Evolutionary conservation across 192 early-diverging fungal genomes (phyloP), one percentile per base, ranked within the genome.

Genomic region (Coemansia umbellata): DNA sequence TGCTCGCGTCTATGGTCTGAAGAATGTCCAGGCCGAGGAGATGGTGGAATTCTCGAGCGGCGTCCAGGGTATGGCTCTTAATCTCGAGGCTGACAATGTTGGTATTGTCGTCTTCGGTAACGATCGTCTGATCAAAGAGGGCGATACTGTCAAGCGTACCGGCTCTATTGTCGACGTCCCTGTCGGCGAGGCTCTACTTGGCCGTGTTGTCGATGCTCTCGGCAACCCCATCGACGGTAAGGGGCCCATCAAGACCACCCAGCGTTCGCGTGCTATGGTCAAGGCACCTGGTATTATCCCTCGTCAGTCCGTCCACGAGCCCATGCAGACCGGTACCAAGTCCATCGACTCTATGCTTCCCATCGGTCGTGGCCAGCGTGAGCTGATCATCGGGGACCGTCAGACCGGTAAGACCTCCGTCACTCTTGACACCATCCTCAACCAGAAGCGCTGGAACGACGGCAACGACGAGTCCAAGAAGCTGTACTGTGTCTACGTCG

Each of bases 51-150:
- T 99, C 85, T 96, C 94, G 66, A 94, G 92, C 78, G 97, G 97
- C 76, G 78, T 99, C 53, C 78, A 97, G 94, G 96, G 96, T 73
- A 95, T 95, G 93, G 94, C 96, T 47, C 88, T 99, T 60, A 99
- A 99, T 85, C 89, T 99, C 84, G 96, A 99, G 79, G 82, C 94
- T 31, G 96, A 99, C 83, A 97, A 99, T 80, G 96, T 99, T 79
- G 96, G 96, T 97, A 90, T 99, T 83, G 96, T 99, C 82, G 92
- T 99, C 28, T 96, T 99, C 74, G 95, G 95, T 88, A 99, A 97
- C 87, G 96, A 99, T 82, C 91, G 95, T 89, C 85, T 94, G 64
- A 97, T 99, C 85, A 94, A 95, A 81, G 96, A 99, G 81, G 96
- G 96, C 60, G 96, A 98, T 78, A 96, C 91, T 48, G 94, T 97